phyloP scores from a whole-genome alignment of 2,329 filamentous ascomycete species.

The Aspergillus alliaceus region DNA sequence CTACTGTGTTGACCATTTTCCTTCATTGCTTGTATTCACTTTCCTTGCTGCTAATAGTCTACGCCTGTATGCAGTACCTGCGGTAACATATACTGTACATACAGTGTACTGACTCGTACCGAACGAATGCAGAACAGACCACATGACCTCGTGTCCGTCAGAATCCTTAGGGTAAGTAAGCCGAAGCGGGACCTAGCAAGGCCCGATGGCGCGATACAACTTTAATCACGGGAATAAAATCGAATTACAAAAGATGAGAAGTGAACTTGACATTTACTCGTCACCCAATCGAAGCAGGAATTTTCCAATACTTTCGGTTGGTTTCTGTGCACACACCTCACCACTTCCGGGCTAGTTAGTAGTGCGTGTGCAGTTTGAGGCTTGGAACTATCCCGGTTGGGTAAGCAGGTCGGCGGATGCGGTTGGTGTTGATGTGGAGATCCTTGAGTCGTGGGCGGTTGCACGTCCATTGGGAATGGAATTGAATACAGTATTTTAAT shows the following conservation, averaged over 20 bases:
- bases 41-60: background rate
- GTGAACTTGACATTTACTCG: no score
- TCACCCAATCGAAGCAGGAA: background rate
- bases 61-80: no score
- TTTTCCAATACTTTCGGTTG: background rate
- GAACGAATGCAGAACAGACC: background rate
- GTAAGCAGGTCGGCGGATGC: background rate
- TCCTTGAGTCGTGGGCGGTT: background rate
- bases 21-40: no score
- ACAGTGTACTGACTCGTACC: background rate
- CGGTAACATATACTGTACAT: no score
- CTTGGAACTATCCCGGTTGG: background rate
- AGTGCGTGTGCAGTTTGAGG: no score
- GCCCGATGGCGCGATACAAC: background rate
- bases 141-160: constrained; percentile 10
- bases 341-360: no score
- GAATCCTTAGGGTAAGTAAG: constrained; percentile 6
- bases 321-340: background rate
- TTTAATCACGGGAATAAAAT: no score
- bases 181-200: constrained; percentile 8
- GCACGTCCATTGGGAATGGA: no score
- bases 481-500: no score
- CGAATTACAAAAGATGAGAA: no score
- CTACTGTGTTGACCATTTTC: no score
- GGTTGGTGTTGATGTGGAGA: background rate